These are phyloP conservation scores for Corniculantispora saksenae DNA, from an alignment of 2,329 filamentous ascomycete species.

Conservation along the genomic window DNA sequence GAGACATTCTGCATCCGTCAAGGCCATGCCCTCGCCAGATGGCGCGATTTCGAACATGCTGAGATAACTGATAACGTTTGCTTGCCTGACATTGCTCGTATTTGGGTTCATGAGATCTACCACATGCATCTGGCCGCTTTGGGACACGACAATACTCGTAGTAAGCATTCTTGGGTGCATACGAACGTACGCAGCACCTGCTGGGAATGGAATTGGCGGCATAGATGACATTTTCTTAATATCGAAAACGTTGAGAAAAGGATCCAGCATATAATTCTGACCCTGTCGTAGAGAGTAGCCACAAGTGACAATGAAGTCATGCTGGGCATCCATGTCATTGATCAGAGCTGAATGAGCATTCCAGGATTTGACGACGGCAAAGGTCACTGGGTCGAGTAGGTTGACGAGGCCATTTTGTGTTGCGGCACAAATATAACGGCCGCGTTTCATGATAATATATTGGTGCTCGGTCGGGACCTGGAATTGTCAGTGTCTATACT, in stretches of 20 bases:
- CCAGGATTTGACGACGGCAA: constrained; percentile 82
- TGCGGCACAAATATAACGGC: constrained; percentile 88
- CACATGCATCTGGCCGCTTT: constrained; percentile 90
- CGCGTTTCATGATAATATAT: constrained; percentile 91
- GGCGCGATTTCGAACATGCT: constrained; percentile 83
- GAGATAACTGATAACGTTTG: constrained; percentile 73
- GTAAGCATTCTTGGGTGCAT: constrained; percentile 97
- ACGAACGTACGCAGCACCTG: constrained; percentile 88
- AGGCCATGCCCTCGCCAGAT: constrained; percentile 80
- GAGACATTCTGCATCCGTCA: constrained; percentile 76
- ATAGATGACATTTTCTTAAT: constrained; percentile 86
- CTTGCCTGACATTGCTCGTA: constrained; percentile 80
- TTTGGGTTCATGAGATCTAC: constrained; percentile 95
- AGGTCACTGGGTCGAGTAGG: constrained; percentile 77
- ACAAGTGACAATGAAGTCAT: constrained; percentile 93
- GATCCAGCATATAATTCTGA: constrained; percentile 78
- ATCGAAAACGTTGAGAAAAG: constrained; percentile 93
- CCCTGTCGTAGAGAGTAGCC: constrained; percentile 82
- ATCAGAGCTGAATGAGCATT: constrained; percentile 85
- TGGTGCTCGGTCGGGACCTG: constrained; percentile 71
- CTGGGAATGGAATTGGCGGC: constrained; percentile 87
- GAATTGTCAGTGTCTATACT: constrained; percentile 31
- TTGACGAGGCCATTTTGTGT: constrained; percentile 81
- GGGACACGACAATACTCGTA: constrained; percentile 89
- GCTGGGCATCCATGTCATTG: constrained; percentile 95